These are phyloP conservation scores for Blastomyces silverae DNA, from an alignment of 2,329 filamentous ascomycete species.

Conservation along the genomic window DNA sequence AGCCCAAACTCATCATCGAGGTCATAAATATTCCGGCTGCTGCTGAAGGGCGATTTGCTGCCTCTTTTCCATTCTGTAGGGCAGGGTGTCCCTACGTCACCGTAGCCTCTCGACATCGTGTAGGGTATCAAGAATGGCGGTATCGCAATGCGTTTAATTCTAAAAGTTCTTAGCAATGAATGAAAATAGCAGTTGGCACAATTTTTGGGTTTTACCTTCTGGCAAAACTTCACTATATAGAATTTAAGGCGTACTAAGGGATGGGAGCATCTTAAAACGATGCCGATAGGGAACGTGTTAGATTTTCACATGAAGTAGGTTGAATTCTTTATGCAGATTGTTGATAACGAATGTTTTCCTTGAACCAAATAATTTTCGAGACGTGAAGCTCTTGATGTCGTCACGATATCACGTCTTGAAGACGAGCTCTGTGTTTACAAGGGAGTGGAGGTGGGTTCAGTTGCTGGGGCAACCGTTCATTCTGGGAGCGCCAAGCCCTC, in stretches of 20 bases:
- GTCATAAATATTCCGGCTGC: conserved; percentile 24
- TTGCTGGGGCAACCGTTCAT: conserved; percentile 4
- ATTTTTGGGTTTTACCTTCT: background rate
- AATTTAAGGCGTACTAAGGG: background rate
- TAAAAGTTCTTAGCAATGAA: background rate
- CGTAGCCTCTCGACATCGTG: conserved; percentile 26
- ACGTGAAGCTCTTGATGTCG: conserved; percentile 1
- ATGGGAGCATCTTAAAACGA: background rate
- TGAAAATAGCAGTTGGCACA: background rate
- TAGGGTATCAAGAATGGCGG: background rate
- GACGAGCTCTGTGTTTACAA: background rate
- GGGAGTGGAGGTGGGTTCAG: background rate
- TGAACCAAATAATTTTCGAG: background rate
- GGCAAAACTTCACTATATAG: background rate
- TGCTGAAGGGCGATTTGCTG: conserved; percentile 21
- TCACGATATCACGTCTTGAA: background rate
- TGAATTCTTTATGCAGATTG: background rate
- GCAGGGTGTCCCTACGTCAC: conserved; percentile 32
- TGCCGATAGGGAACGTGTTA: background rate
- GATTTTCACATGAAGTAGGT: background rate
- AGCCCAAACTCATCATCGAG: conserved; percentile 25
- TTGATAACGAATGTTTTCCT: conserved; percentile 5
- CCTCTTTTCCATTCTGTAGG: conserved; percentile 25
- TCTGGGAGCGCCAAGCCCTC: background rate
- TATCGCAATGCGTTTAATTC: background rate